phyloP scores from a whole-genome alignment of 192 early-diverging fungal genomes.

The Lobosporangium transversale region DNA sequence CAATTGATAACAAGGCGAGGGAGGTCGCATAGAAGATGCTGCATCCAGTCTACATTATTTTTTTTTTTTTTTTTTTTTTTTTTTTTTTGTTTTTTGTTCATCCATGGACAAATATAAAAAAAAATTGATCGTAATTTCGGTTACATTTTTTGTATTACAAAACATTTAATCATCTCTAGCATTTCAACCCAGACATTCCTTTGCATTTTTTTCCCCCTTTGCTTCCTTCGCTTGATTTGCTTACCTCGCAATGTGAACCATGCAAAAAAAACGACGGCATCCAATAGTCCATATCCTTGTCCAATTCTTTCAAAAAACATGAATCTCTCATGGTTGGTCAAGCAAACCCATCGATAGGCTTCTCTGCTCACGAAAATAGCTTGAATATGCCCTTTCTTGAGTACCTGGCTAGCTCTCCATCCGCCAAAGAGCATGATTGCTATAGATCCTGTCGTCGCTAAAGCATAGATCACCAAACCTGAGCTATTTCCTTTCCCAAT shows the following conservation, averaged over 20 bases:
- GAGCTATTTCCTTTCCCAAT: slow-evolving; percentile 26
- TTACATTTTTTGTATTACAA: too few relatives aligned
- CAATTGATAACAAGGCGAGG: slow-evolving; percentile 47
- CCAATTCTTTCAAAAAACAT: slow-evolving; percentile 51
- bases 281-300: slow-evolving; percentile 35
- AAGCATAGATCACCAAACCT: slow-evolving; percentile 18
- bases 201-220: too few relatives aligned
- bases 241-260: slow-evolving; percentile 49
- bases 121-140: not conserved
- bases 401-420: slow-evolving; percentile 22
- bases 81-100: too few relatives aligned
- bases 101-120: too few relatives aligned
- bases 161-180: too few relatives aligned
- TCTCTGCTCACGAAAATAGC: slow-evolving; percentile 44
- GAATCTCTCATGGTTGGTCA: slow-evolving; percentile 32
- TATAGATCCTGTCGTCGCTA: slow-evolving; percentile 22
- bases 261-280: slow-evolving; percentile 36
- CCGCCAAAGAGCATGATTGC: slow-evolving; percentile 28
- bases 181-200: too few relatives aligned
- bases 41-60: slow-evolving; percentile 54
- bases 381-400: slow-evolving; percentile 36
- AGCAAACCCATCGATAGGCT: slow-evolving; percentile 42
- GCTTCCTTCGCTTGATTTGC: too few relatives aligned
- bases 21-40: slow-evolving; percentile 43
- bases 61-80: too few relatives aligned